Base-by-base conservation (phyloP, 805 yeast genomes). In the Wickerhamomyces queroliae region DNA sequence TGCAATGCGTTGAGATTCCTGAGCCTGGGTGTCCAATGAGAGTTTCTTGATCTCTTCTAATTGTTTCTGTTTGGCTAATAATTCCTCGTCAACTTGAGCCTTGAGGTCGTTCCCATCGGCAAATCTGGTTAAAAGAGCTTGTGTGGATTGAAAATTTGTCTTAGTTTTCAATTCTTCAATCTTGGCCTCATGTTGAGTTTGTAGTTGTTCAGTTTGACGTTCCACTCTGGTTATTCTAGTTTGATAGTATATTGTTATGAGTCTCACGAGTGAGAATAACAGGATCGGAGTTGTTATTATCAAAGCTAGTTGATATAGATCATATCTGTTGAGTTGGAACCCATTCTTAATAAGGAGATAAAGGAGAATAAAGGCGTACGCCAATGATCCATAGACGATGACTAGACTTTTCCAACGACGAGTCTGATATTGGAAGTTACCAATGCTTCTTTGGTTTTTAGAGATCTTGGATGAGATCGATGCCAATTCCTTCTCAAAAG, bases 101-200 rank as follows among this genome's bases (percentile, higher is more conserved):
- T 65, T 53, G 21, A 67, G 62, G 52, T 74, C 79, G 36, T 66
- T 72, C 13, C 83, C 86, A 28, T 62, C 57, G 9, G 72, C 63
- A 48, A 75, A 89, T 51, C 89, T 70, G 37, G 72, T 74, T 33
- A 90, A 63, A 34, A 90, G 67, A n/a, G 83, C 78, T 58, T 78
- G 80, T 1, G 96, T 85, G 12, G 80, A 71, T 50, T 83, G 74
- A 58, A 78, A 91, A 47, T 85, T 83, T 13, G 95, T 84, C 52
- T 76, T 70, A 41, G 72, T 67, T 59, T 85, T 85, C 59, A 84
- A 65, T 44, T 79, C 84, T 18, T 80, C 83, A 36, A 84, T 69
- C 54, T 79, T 78, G 20, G 60, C 59, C 40, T 65, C 63, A 43
- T 80, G 87, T 35, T 66, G 58, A 19, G 64, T 65, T 40, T 63